phyloP scores from a whole-genome alignment of 2,329 filamentous ascomycete genomes.

The Tolypocladium tundrense region DNA sequence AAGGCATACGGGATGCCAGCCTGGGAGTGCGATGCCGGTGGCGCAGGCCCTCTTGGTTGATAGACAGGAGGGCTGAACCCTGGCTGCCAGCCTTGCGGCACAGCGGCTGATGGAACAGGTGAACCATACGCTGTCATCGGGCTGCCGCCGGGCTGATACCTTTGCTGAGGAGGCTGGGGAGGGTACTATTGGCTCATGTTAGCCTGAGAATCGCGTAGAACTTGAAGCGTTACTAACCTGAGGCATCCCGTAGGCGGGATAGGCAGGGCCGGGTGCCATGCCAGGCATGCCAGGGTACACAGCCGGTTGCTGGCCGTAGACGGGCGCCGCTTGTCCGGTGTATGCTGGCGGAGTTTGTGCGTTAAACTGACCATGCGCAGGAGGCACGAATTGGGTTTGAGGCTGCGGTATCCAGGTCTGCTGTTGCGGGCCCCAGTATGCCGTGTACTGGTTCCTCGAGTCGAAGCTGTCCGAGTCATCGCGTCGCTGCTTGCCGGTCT shows the following conservation, averaged over 20 bases:
- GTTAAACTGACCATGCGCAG: slow-evolving; percentile 29
- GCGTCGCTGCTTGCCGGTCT: slow-evolving; percentile 52
- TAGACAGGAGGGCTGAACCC: slow-evolving; percentile 21
- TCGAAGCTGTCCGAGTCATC: slow-evolving; percentile 58
- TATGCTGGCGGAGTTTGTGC: slow-evolving; percentile 36
- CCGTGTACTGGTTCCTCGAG: slow-evolving; percentile 58
- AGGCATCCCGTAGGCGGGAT: slow-evolving; percentile 35
- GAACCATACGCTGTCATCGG: slow-evolving; percentile 26
- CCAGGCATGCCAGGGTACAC: slow-evolving; percentile 32
- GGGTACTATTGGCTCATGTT: slow-evolving; percentile 15
- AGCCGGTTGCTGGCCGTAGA: slow-evolving; percentile 33
- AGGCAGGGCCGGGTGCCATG: slow-evolving; percentile 31
- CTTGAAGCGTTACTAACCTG: slow-evolving; percentile 26
- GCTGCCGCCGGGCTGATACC: slow-evolving; percentile 21
- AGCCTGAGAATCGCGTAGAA: neutral
- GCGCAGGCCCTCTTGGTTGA: slow-evolving; percentile 17
- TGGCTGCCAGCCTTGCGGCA: slow-evolving; percentile 27
- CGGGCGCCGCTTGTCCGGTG: slow-evolving; percentile 34
- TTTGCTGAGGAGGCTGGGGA: slow-evolving; percentile 19
- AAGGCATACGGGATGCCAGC: slow-evolving; percentile 56
- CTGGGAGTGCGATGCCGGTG: slow-evolving; percentile 18
- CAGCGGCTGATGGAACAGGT: slow-evolving; percentile 17
- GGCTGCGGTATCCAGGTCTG: slow-evolving; percentile 45
- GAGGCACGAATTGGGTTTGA: slow-evolving; percentile 37
- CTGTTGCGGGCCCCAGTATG: slow-evolving; percentile 51